A percentile compares a stretch with the other conserved stretches of the same genome.
Evolutionary conservation across 306 rosid genomes (phyloP).

Genomic region (Pterocarpus macrocarpus): DNA sequence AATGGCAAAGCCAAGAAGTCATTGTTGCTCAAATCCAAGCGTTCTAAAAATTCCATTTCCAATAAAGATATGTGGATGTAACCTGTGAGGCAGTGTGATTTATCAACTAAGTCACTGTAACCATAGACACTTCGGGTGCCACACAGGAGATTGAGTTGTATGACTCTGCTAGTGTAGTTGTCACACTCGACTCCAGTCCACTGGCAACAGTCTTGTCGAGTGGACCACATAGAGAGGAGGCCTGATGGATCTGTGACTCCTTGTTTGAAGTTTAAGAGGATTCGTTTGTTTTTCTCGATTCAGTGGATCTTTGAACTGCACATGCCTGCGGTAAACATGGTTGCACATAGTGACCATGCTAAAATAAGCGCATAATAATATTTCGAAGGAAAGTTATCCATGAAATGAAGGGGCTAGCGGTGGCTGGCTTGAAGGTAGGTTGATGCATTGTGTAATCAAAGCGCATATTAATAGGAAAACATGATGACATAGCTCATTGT

Average conservation of each 20-base stretch:
- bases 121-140: not conserved
- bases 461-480: too few species aligned
- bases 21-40: too few species aligned
- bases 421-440: too few species aligned
- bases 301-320: not conserved
- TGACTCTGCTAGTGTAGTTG: not conserved
- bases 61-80: not conserved
- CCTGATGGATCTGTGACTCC: too few species aligned
- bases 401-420: too few species aligned
- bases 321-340: not conserved
- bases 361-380: not conserved
- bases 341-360: not conserved
- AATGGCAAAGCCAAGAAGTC: too few species aligned
- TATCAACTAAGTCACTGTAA: not conserved
- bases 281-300: not conserved
- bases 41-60: not conserved
- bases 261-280: not conserved
- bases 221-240: not conserved
- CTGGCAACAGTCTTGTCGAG: not conserved
- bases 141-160: not conserved
- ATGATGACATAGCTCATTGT: too few species aligned
- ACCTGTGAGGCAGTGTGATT: constrained; percentile 16
- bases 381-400: too few species aligned
- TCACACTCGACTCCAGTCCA: not conserved
- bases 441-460: too few species aligned